phyloP scores from a whole-genome alignment of 257 asterid species.

The Nicotiana otophora region DNA sequence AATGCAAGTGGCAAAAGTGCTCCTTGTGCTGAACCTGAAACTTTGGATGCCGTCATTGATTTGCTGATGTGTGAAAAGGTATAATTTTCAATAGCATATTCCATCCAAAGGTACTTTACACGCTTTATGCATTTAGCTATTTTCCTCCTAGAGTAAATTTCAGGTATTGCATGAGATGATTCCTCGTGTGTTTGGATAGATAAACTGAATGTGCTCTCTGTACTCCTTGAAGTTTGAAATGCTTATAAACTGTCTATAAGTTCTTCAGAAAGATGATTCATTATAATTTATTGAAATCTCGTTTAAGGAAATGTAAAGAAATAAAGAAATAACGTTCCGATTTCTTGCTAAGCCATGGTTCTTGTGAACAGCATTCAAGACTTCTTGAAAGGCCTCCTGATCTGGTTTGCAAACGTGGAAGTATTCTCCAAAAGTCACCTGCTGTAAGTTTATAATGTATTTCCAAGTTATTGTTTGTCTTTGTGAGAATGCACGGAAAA shows the following conservation, averaged over 20 bases:
- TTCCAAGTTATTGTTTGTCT: neutral
- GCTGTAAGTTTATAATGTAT: constrained; percentile 47
- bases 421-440: constrained; percentile 64
- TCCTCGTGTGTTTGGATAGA: neutral
- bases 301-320: neutral
- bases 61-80: constrained; percentile 80
- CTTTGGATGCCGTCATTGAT: constrained; percentile 47
- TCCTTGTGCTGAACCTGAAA: constrained; percentile 56
- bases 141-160: neutral
- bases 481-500: too few relatives aligned
- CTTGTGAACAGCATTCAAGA: constrained; percentile 58
- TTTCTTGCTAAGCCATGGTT: neutral
- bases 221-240: neutral
- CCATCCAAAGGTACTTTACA: neutral
- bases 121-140: neutral
- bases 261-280: neutral
- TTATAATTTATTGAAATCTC: neutral
- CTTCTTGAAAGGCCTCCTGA: constrained; percentile 95
- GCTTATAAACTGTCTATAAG: neutral
- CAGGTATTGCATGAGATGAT: neutral
- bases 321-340: neutral
- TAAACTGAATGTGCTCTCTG: neutral
- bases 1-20: constrained; percentile 66
- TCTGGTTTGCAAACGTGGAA: constrained; percentile 72
- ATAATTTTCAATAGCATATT: neutral